Evolutionary conservation across 148 eudicot genomes (phyloP), one percentile per base, ranked within the genome.

Genomic region (Amaranthus cruentus): DNA sequence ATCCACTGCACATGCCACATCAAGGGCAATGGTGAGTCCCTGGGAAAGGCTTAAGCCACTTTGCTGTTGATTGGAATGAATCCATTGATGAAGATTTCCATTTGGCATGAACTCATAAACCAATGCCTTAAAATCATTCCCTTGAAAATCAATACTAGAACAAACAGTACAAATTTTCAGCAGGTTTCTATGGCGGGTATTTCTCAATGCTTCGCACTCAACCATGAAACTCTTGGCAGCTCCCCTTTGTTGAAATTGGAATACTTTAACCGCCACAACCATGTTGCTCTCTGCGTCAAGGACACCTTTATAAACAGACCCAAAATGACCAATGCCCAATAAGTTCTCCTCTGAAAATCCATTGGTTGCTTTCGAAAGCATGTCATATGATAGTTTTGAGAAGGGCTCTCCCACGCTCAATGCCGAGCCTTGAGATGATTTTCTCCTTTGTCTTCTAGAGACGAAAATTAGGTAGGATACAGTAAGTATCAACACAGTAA

Each of bases 131-230:
- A 81, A 81, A 9, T 81, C 77, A 15, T 73, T 73, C 6, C 80
- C 63, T 7, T 73, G 49, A 50, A 62, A 76, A 55, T 76, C 77
- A 9, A 38, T 76, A 51, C 83, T 76, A 2, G 83, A 81, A 71
- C 83, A 81, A 55, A 66, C 71, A 7, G 83, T 72, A 4, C 76
- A 21, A 21, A 81, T 62, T 60, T 69, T 74, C 0, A 76, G 60
- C 3, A 81, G 69, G 50, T 80, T 80, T 47, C 79, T 62, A 12
- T 80, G 83, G 9, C 76, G 83, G n/a, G 73, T 63, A 58, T 57
- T 68, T 42, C 73, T 67, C 77, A 81, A 68, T 4, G 80, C 80
- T n/a, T 72, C 50, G 12, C 83, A 81, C 76, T 81, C 83, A n/a
- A 70, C 76, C 70, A 68, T 68, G 13, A 81, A 81, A 63, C 80